Evolutionary conservation across 2,329 filamentous ascomycete genomes (phyloP).

Genomic region (Coleophoma cylindrospora): DNA sequence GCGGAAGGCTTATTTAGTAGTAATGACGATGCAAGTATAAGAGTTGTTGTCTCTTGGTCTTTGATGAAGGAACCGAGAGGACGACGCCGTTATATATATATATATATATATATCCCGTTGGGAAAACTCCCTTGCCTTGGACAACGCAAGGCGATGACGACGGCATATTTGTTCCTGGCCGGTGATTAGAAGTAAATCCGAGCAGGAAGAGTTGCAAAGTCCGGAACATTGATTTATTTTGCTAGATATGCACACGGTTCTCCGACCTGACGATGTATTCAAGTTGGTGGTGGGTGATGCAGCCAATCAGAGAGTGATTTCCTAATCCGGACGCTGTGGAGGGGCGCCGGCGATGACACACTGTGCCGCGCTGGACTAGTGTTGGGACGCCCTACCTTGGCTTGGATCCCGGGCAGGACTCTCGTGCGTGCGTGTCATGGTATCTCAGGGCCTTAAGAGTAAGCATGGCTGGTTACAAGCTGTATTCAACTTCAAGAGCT

Average conservation of each 20-base stretch:
- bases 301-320: slow-evolving; percentile 2
- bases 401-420: no score
- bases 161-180: neutral
- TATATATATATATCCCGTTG: neutral
- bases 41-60: neutral
- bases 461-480: no score
- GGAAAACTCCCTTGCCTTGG: neutral
- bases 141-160: no score
- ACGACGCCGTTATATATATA: neutral
- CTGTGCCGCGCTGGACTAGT: no score
- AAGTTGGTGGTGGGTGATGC: neutral
- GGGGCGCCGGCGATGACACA: no score
- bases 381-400: no score
- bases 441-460: no score
- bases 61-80: neutral
- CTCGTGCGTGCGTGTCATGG: no score
- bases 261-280: neutral
- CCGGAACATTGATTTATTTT: neutral
- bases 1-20: neutral
- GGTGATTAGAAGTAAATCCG: neutral
- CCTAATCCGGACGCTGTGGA: neutral
- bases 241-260: neutral
- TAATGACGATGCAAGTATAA: neutral
- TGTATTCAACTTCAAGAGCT: no score
- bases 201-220: neutral